A percentile compares a stretch with the other conserved stretches of the same genome.
Conservation (phyloP, 176 grass and related monocot species). For the Phoenix roebelenii region DNA sequence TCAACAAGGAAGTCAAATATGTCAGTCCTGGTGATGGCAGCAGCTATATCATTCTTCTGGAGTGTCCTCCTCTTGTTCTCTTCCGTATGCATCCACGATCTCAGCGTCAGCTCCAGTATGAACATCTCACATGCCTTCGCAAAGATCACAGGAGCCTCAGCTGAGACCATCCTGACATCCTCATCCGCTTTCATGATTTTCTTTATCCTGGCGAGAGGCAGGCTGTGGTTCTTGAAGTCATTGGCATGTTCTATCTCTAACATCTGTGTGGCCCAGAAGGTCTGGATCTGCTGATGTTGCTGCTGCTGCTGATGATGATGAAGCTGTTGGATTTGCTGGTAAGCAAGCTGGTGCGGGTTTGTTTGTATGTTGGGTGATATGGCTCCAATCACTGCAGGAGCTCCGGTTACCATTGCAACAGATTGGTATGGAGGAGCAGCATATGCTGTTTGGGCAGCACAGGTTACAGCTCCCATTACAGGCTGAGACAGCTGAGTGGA, state of each 20-base stretch:
- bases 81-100: conserved; percentile 40
- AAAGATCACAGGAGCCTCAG: conserved; percentile 44
- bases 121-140: conserved; percentile 69
- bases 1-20: conserved; percentile 59
- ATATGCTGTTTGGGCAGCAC: conserved; percentile 23
- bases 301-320: background rate
- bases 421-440: conserved; percentile 22
- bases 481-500: conserved; percentile 24
- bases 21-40: conserved; percentile 30
- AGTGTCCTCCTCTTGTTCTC: conserved; percentile 44
- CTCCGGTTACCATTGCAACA: conserved; percentile 15
- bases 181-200: conserved; percentile 76
- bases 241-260: conserved; percentile 32
- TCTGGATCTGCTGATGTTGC: background rate
- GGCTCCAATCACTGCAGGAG: conserved; percentile 2
- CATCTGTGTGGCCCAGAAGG: conserved; percentile 47
- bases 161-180: conserved; percentile 53
- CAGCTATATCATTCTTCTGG: conserved; percentile 45
- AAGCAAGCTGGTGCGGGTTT: conserved; percentile 5
- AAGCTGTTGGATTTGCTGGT: background rate
- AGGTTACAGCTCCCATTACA: conserved; percentile 13
- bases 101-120: conserved; percentile 60
- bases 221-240: conserved; percentile 37
- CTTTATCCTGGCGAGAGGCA: conserved; percentile 65
- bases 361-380: conserved; percentile 19